Base-by-base conservation (phyloP, 306 rosid species). In the Styphnolobium japonicum region DNA sequence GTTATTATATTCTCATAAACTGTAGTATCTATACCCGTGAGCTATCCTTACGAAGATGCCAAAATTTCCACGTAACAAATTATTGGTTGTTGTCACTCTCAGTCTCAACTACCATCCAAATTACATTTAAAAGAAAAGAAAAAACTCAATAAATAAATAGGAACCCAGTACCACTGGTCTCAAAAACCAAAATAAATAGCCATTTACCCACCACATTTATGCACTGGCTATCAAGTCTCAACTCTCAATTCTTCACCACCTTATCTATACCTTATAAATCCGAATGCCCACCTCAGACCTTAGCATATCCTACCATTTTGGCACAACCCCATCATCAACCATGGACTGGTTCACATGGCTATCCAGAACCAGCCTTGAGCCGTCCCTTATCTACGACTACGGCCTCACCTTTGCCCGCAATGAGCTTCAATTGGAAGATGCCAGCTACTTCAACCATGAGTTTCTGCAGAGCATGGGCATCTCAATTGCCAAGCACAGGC, bases 301-400 rank as follows among this genome's bases (percentile, higher is more conserved):
- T 11, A 83, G 16, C 68, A 62, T 51, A 76, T 33, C 49, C 11
- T 18, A 43, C 66, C 75, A 52, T 55, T 55, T 60, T 39, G 29
- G 23, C 73, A 55, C 70, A 58, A 40, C 73, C 75, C 53, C 71
- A 51, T 55, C 76, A 14, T 43, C 48, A 61, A 14, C 86, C 79
- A 94, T 96, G 99, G 99, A 96, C 53, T 96, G 99, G 99, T 93
- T 93, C 66, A 83, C 99, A 7, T 96, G 99, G 99, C 83, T 96
- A 11, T 93, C 99, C 42, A 90, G 82, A 84, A 87, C 93, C 34
- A 70, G 67, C 71, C 94, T 93, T 3, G 94, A 93, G 0, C 93
- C 97, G 1, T 86, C 92, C 0, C 86, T 89, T 0, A 78, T 88
- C 68, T 91, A 91, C 10, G 93, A 93, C 11, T 93, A 96, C 18